Conservation (phyloP, 2,329 filamentous ascomycete genomes). For the Sphaceloma murrayae region DNA sequence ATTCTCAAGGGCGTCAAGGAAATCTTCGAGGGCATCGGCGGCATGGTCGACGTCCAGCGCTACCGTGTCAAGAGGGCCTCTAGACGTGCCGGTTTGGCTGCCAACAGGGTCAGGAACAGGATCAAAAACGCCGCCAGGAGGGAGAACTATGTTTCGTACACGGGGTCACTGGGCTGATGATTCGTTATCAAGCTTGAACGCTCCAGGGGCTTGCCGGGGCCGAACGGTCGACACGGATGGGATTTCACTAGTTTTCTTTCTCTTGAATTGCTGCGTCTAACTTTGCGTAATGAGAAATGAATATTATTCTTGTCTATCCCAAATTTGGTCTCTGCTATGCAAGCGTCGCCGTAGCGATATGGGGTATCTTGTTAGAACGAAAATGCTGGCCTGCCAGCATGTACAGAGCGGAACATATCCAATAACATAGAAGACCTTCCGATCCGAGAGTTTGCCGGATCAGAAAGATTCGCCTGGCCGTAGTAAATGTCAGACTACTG, state of each 20-base stretch:
- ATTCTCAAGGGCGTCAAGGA: constrained; percentile 7
- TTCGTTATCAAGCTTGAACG: too few relatives aligned
- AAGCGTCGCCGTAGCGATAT: constrained; percentile 4
- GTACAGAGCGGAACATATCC: neutral
- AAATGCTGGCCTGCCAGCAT: constrained; percentile 2
- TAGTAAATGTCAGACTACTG: neutral
- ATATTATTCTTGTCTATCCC: neutral
- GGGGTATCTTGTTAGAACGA: neutral
- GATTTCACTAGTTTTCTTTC: neutral
- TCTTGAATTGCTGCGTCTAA: neutral
- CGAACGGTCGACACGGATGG: neutral
- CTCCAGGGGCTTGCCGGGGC: neutral
- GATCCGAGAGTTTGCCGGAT: constrained; percentile 1
- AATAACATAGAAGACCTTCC: neutral
- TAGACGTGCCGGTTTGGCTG: neutral
- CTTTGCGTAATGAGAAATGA: constrained; percentile 4
- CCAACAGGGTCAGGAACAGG: neutral
- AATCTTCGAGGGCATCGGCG: constrained; percentile 4
- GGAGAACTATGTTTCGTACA: constrained; percentile 14
- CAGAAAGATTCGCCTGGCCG: too few relatives aligned
- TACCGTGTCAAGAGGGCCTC: neutral
- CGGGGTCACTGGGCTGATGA: neutral
- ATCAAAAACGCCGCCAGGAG: constrained; percentile 5
- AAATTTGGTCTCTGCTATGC: neutral
- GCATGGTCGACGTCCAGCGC: constrained; percentile 8